Percentiles rank a stretch among this genome's conserved stretches.
phyloP scores from a whole-genome alignment of 805 yeast genomes.

The Metschnikowia lochheadii region DNA sequence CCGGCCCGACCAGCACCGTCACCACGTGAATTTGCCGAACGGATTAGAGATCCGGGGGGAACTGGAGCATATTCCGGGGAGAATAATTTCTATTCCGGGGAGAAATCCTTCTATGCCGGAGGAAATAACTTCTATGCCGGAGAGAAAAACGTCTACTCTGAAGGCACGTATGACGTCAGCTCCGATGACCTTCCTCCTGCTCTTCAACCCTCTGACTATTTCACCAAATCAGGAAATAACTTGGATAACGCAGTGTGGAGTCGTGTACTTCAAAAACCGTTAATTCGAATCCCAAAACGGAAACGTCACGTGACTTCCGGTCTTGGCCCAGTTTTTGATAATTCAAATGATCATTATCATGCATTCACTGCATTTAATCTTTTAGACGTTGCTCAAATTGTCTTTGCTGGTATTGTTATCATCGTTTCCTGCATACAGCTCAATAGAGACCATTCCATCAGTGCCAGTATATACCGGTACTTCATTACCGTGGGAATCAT shows the following conservation, averaged over 20 bases:
- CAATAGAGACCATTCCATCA: constrained; percentile 21
- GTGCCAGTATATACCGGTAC: constrained; percentile 29
- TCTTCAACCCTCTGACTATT: background rate
- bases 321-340: background rate
- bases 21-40: background rate
- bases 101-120: no score
- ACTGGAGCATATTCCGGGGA: no score
- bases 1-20: background rate
- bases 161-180: background rate
- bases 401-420: constrained; percentile 26
- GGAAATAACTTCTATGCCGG: no score
- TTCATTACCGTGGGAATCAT: constrained; percentile 35
- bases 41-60: background rate
- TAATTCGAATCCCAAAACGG: background rate
- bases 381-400: constrained; percentile 29
- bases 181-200: background rate
- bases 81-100: no score
- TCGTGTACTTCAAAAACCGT: background rate
- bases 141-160: background rate
- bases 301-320: background rate
- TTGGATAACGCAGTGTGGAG: background rate
- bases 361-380: constrained; percentile 27
- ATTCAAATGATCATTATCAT: background rate
- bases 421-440: constrained; percentile 24
- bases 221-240: background rate